Conservation (phyloP, 768 basidiomycete species). For the Infundibulicybe gibba region DNA sequence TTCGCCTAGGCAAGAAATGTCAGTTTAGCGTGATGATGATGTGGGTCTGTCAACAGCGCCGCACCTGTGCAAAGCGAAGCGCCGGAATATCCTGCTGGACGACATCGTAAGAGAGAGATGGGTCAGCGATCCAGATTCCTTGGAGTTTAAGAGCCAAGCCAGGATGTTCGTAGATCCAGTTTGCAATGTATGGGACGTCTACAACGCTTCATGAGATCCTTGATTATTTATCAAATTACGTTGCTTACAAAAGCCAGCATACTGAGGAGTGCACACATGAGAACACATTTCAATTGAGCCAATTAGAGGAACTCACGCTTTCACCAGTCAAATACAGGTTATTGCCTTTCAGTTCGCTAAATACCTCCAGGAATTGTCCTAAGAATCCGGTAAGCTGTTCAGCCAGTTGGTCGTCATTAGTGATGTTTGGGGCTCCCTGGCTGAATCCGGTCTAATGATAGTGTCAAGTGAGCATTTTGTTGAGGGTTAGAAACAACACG, state of each 20-base stretch:
- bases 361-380: slow-evolving; percentile 63
- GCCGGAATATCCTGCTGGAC: slow-evolving; percentile 66
- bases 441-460: slow-evolving; percentile 56
- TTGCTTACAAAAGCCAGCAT: slow-evolving; percentile 62
- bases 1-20: slow-evolving; percentile 39
- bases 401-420: slow-evolving; percentile 58
- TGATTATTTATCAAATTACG: background rate
- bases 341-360: slow-evolving; percentile 64
- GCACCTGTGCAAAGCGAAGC: slow-evolving; percentile 49
- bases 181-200: slow-evolving; percentile 57
- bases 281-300: background rate
- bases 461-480: background rate
- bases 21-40: background rate
- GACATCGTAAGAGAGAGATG: slow-evolving; percentile 40
- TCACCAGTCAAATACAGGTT: slow-evolving; percentile 64
- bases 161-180: slow-evolving; percentile 65
- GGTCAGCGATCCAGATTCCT: slow-evolving; percentile 64
- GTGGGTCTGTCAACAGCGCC: background rate
- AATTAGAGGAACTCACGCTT: slow-evolving; percentile 44
- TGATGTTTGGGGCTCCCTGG: slow-evolving; percentile 58
- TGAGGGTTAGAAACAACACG: background rate
- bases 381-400: slow-evolving; percentile 49
- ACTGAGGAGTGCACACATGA: slow-evolving; percentile 30
- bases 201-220: background rate
- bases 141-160: slow-evolving; percentile 50